phyloP scores from a whole-genome alignment of 768 basidiomycete genomes.

The Trametes punicea region DNA sequence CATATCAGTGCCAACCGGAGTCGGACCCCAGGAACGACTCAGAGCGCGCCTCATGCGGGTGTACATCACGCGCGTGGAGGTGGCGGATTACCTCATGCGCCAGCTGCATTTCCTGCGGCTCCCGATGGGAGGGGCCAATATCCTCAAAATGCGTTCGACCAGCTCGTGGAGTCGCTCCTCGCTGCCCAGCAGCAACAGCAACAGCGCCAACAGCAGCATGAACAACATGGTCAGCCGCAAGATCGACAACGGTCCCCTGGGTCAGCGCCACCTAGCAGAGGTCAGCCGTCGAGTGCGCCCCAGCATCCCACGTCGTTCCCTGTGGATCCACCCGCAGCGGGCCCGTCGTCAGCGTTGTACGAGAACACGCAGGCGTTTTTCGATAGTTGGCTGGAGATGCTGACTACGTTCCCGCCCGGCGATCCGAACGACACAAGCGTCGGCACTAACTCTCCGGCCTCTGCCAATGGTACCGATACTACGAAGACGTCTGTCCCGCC shows the following conservation, averaged over 20 bases:
- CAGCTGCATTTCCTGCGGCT: neutral
- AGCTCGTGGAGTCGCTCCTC: slow-evolving; percentile 40
- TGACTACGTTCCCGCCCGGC: slow-evolving; percentile 23
- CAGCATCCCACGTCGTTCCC: neutral
- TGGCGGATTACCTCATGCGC: neutral
- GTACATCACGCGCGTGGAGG: neutral
- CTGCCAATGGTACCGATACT: too few relatives aligned
- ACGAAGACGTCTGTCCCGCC: neutral
- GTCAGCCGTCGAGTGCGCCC: neutral
- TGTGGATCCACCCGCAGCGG: neutral
- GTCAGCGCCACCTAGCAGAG: neutral
- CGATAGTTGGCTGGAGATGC: slow-evolving; percentile 26
- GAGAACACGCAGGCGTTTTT: slow-evolving; percentile 19
- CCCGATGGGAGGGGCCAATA: neutral
- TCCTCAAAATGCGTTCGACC: slow-evolving; percentile 32
- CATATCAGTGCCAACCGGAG: neutral
- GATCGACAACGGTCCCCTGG: slow-evolving; percentile 8
- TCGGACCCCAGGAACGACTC: neutral
- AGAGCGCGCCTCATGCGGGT: neutral
- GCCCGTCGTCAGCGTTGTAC: neutral
- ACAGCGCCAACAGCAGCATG: slow-evolving; percentile 15
- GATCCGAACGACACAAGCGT: slow-evolving; percentile 18
- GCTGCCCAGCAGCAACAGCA: slow-evolving; percentile 24
- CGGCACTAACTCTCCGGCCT: neutral
- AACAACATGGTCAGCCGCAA: slow-evolving; percentile 1